Conservation (phyloP, 768 basidiomycete genomes). For the Leccinum rimulosum region DNA sequence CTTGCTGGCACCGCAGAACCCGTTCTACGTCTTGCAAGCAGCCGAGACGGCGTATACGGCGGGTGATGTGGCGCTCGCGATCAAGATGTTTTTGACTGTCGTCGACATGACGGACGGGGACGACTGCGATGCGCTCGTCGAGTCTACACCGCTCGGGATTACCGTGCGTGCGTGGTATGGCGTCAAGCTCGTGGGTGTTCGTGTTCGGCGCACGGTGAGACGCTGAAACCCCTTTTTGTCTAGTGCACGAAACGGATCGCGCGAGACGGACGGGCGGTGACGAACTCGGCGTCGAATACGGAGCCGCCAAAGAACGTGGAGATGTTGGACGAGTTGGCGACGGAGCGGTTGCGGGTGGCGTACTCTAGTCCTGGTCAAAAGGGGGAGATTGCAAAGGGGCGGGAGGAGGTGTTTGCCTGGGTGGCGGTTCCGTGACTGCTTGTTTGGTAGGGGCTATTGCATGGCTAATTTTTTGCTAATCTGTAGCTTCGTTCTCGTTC, state of each 20-base stretch:
- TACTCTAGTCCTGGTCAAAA: conserved; percentile 48
- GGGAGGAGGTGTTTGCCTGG: conserved; percentile 46
- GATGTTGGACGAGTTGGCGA: conserved; percentile 67
- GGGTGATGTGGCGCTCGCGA: conserved; percentile 68
- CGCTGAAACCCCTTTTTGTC: background rate
- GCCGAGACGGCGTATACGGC: conserved; percentile 88
- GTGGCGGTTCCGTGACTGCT: conserved; percentile 30
- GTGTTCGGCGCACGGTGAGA: background rate
- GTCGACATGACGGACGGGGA: conserved; percentile 75
- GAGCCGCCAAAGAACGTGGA: conserved; percentile 51
- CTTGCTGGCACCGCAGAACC: conserved; percentile 81
- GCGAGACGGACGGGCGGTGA: conserved; percentile 35
- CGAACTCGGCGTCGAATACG: conserved; percentile 57
- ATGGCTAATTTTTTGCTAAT: conserved; percentile 7
- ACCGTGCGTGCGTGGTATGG: conserved; percentile 80
- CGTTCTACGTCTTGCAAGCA: conserved; percentile 77
- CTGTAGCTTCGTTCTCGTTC: background rate
- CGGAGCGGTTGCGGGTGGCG: conserved; percentile 62
- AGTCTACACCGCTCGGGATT: conserved; percentile 49
- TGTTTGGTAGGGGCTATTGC: background rate
- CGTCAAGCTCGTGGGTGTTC: conserved; percentile 64
- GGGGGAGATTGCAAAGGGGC: conserved; percentile 38
- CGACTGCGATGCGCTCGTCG: conserved; percentile 47
- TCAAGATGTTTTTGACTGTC: conserved; percentile 76
- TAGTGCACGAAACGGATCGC: conserved; percentile 63